Percentiles rank a stretch among this genome's conserved stretches.
Conservation (phyloP, 331 rosid species). For the Saraca asoca region DNA sequence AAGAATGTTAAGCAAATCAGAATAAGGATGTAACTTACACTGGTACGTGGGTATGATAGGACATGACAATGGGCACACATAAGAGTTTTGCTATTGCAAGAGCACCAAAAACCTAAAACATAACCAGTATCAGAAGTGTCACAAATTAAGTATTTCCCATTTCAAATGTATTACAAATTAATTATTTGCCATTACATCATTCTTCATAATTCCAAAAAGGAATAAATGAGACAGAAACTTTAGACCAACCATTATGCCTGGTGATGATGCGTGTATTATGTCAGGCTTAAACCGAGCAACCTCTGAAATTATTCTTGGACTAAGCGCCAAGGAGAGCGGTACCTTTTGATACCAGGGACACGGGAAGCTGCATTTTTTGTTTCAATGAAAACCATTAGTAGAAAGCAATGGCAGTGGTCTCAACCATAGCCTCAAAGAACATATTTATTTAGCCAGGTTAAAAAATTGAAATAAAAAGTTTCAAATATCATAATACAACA, state of each 20-base stretch:
- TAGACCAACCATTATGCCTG: conserved; percentile 84
- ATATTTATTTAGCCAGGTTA: conserved; percentile 16
- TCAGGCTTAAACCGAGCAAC: conserved; percentile 97
- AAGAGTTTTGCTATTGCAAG: conserved; percentile 82
- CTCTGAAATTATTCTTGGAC: conserved; percentile 97
- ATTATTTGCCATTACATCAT: conserved; percentile 6
- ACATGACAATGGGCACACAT: conserved; percentile 92
- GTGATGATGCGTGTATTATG: conserved; percentile 97
- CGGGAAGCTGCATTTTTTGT: conserved; percentile 74
- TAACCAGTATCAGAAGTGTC: conserved; percentile 30
- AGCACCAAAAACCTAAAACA: conserved; percentile 90
- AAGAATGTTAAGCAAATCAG: conserved; percentile 15
- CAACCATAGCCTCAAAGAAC: conserved; percentile 18
- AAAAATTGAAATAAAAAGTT: neutral
- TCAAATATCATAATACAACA: neutral
- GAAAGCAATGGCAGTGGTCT: conserved; percentile 8
- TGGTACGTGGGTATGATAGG: conserved; percentile 97
- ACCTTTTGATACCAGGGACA: conserved; percentile 91
- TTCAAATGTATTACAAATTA: conserved; percentile 2
- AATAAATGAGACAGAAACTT: conserved; percentile 22
- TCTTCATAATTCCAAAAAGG: neutral
- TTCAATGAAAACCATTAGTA: conserved; percentile 20
- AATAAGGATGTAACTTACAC: conserved; percentile 61
- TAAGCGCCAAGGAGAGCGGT: conserved; percentile 96
- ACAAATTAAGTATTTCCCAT: no score